phyloP scores from a whole-genome alignment of 2,329 filamentous ascomycete species.

The Curvularia sp. region DNA sequence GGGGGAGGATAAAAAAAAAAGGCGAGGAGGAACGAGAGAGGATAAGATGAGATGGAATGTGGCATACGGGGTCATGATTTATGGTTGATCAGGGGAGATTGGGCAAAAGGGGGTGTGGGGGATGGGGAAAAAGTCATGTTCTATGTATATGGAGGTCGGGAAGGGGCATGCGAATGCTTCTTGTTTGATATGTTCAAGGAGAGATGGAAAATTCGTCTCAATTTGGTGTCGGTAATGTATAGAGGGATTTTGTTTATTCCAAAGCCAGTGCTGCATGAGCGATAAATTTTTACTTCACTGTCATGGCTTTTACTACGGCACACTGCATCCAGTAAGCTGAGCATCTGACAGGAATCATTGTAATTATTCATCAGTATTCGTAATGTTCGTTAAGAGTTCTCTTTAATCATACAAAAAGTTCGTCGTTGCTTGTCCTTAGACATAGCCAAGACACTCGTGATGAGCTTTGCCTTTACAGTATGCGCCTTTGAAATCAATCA shows the following conservation, averaged over 20 bases:
- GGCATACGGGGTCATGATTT: too few relatives aligned
- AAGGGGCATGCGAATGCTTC: too few relatives aligned
- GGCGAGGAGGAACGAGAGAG: too few relatives aligned
- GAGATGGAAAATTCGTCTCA: background rate
- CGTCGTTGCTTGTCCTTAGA: conserved; percentile 4
- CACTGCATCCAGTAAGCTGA: background rate
- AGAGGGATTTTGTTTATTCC: background rate
- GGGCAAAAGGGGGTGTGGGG: too few relatives aligned
- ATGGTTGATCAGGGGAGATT: too few relatives aligned
- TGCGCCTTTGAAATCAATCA: conserved; percentile 1
- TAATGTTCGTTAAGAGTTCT: conserved; percentile 3
- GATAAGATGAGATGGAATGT: too few relatives aligned
- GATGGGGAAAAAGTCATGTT: too few relatives aligned
- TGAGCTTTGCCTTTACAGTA: conserved; percentile 10
- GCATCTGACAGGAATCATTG: too few relatives aligned
- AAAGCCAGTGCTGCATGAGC: background rate
- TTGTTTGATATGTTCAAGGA: too few relatives aligned
- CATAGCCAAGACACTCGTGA: background rate
- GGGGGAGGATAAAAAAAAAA: background rate
- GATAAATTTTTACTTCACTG: background rate
- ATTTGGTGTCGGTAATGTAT: background rate
- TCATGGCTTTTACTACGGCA: background rate
- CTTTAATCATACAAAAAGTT: conserved; percentile 13
- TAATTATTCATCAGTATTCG: background rate
- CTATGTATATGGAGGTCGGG: too few relatives aligned